Percentiles rank a stretch among this genome's conserved stretches.
These are phyloP conservation scores for Coprinellus aureogranulatus DNA, from an alignment of 768 basidiomycete genomes.

Conservation along the genomic window DNA sequence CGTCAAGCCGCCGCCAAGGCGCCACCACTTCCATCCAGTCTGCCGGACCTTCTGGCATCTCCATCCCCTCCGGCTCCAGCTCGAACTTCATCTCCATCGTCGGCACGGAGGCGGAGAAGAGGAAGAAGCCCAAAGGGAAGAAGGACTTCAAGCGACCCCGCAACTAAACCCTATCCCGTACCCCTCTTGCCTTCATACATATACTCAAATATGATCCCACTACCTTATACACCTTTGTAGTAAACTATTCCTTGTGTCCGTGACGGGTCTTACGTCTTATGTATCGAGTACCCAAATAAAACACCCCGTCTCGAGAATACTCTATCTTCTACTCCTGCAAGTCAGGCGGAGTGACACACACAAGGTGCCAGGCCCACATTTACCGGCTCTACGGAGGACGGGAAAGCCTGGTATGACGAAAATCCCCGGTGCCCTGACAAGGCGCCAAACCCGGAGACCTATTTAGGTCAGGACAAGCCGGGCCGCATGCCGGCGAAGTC, in stretches of 20 bases:
- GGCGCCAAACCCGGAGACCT: neutral
- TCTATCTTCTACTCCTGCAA: no score
- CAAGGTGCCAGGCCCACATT: neutral
- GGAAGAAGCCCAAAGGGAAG: neutral
- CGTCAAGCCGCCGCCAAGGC: neutral
- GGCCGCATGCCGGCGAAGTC: conserved; percentile 5
- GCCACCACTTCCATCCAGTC: neutral
- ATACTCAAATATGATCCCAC: neutral
- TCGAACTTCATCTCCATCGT: neutral
- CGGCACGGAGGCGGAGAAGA: neutral
- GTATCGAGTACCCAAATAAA: no score
- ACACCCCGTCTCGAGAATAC: neutral
- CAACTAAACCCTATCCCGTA: neutral
- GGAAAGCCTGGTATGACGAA: neutral
- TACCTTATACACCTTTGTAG: neutral
- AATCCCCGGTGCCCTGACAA: neutral
- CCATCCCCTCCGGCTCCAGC: neutral
- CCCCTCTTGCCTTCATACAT: neutral
- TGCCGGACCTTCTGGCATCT: neutral
- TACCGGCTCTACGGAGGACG: neutral
- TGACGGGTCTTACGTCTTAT: no score
- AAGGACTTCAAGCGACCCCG: neutral
- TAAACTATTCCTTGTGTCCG: no score
- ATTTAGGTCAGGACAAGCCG: neutral
- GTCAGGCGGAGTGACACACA: no score